These are phyloP conservation scores for Solanum hybrid DNA, from an alignment of 305 asterid species.

Conservation along the genomic window DNA sequence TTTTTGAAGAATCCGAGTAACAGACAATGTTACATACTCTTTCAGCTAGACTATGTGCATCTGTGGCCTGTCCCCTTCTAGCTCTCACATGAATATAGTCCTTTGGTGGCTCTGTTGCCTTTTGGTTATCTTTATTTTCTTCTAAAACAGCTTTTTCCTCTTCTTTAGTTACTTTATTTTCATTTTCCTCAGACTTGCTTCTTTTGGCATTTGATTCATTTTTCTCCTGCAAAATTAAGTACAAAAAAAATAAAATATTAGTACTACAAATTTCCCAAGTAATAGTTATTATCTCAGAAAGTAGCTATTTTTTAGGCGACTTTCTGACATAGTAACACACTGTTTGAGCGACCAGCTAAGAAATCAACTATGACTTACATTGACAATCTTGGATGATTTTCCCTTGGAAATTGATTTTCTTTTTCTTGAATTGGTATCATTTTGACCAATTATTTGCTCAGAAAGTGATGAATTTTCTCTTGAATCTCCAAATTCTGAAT, in stretches of 20 bases:
- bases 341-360: neutral
- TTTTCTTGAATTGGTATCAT: slow-evolving; percentile 46
- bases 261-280: neutral
- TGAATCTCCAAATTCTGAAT: slow-evolving; percentile 38
- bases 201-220: slow-evolving; percentile 57
- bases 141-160: slow-evolving; percentile 13
- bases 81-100: slow-evolving; percentile 48
- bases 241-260: neutral
- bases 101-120: slow-evolving; percentile 28
- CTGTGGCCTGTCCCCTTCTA: slow-evolving; percentile 45
- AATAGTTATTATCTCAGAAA: neutral
- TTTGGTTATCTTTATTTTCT: slow-evolving; percentile 17
- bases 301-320: neutral
- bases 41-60: slow-evolving; percentile 44
- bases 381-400: slow-evolving; percentile 28
- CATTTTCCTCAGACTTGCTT: slow-evolving; percentile 46
- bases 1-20: neutral
- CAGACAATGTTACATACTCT: slow-evolving; percentile 17
- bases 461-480: slow-evolving; percentile 68
- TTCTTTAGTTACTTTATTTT: slow-evolving; percentile 16
- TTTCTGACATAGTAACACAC: neutral
- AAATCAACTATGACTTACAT: slow-evolving; percentile 22
- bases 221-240: slow-evolving; percentile 36
- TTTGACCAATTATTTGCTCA: slow-evolving; percentile 32
- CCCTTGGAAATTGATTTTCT: slow-evolving; percentile 56